A percentile compares a stretch with the other conserved stretches of the same genome.
phyloP scores from a whole-genome alignment of 2,329 filamentous ascomycete genomes.

The Teratosphaeria nubilosa region DNA sequence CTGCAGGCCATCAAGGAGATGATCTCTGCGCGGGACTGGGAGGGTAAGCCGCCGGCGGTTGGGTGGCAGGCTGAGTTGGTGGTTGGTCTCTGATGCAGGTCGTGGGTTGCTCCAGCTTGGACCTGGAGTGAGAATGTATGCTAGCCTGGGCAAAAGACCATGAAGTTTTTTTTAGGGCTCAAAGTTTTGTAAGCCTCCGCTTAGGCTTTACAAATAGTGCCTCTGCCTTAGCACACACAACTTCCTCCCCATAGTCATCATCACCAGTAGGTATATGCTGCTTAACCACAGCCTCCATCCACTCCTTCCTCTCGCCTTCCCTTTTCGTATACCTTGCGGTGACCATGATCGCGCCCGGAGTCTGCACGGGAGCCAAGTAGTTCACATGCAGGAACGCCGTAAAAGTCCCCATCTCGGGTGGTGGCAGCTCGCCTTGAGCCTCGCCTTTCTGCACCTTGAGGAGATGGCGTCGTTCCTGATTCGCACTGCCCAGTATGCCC shows the following conservation, averaged over 20 bases:
- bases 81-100: no score
- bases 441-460: constrained; percentile 4
- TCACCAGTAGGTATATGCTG: constrained; percentile 13
- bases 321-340: constrained; percentile 31
- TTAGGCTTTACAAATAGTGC: constrained; percentile 39
- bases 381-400: constrained; percentile 48
- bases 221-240: constrained; percentile 42
- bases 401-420: constrained; percentile 25
- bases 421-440: constrained; percentile 13
- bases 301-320: constrained; percentile 46
- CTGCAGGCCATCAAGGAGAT: no score
- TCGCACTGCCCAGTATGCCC: constrained; percentile 40
- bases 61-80: no score
- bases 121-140: no score
- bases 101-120: no score
- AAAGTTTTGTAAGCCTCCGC: not conserved
- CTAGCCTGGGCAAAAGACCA: no score
- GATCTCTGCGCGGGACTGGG: no score
- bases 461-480: constrained; percentile 22
- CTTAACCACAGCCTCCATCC: constrained; percentile 37
- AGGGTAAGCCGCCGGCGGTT: no score
- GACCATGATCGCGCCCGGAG: constrained; percentile 40
- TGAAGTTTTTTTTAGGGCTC: no score
- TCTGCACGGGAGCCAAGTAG: constrained; percentile 44
- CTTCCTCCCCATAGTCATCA: constrained; percentile 36